Percentiles rank a stretch among this genome's conserved stretches.
Evolutionary conservation across 352 stramenopile species (phyloP).

Genomic region (Aphanomyces cochlioides): DNA sequence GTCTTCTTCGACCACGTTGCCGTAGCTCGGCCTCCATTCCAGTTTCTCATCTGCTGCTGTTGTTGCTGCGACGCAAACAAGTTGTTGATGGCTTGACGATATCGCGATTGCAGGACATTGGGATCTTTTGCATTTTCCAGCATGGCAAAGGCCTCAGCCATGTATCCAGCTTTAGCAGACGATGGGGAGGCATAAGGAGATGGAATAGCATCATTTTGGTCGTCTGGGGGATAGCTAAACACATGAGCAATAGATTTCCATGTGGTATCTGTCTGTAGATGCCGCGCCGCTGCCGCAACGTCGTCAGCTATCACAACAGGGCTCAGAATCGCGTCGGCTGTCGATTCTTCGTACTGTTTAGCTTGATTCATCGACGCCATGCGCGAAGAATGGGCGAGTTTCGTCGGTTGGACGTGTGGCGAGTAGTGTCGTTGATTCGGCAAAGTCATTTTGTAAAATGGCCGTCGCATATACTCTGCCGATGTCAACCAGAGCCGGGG

Average conservation of each 20-base stretch:
- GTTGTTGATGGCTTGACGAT: neutral
- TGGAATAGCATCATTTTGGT: neutral
- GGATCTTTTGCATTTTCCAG: neutral
- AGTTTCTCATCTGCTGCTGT: too few species aligned
- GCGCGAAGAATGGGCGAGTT: neutral
- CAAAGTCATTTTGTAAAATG: constrained; percentile 4
- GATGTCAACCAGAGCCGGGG: too few species aligned
- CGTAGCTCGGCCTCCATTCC: neutral
- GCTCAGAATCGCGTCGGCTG: constrained; percentile 10
- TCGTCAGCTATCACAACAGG: neutral
- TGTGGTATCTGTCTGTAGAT: constrained; percentile 7
- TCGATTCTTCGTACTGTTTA: constrained; percentile 20
- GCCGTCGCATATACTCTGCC: too few species aligned
- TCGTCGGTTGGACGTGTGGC: neutral
- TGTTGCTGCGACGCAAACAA: neutral
- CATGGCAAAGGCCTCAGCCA: neutral
- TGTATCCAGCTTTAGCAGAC: neutral
- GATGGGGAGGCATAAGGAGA: neutral
- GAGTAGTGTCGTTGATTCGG: constrained; percentile 8
- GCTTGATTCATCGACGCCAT: neutral
- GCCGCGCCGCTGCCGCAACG: neutral
- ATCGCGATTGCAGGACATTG: neutral
- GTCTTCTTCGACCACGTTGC: constrained; percentile 6
- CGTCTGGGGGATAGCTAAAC: neutral
- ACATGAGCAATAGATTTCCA: constrained; percentile 4